Base-by-base conservation (phyloP, 495 filamentous ascomycete species). In the Lindgomyces ingoldianus region DNA sequence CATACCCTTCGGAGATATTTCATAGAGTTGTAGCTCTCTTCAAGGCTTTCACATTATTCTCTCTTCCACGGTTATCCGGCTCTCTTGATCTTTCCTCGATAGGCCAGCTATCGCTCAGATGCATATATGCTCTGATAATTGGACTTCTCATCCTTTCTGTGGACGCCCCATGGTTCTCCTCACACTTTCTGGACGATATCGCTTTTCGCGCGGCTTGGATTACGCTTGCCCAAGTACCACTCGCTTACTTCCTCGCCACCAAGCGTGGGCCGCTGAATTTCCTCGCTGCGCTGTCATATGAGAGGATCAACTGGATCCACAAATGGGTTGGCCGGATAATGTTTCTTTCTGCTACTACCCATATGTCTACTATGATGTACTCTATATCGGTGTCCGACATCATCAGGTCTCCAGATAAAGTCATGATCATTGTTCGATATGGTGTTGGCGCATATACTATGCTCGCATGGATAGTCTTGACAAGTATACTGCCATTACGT, bases 181-280 rank as follows among this genome's bases (percentile, higher is more conserved):
- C 36, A n/a, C 48, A 61, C 41, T 66, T 60, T 41, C 11, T 66
- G 18, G 72, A 74, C 52, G 70, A 67, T 41, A 64, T 74, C 21
- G 72, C 67, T 16, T 74, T 69, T 42, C 72, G 72, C 1, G 72
- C 72, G 0, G 72, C 70, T 2, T 74, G 72, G 72, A 62, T 74
- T 9, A 65, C 72, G 12, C 26, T 74, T 19, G 39, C 70, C 27
- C 72, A 74, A 29, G 56, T 74, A 3, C 72, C 72, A 0, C 60
- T 72, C 44, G 67, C 72, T 55, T 70, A 64, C 56, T 39, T 72
- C 26, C 60, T 74, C 14, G 66, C 67, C 14, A 62, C 54, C 21
- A 74, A 72, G 45, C 68, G 66, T 55, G 70, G 61, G 22, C 64
- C 65, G 0, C 48, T 74, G 4, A 72, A 56, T 30, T 2, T 54